These are phyloP conservation scores for Alternaria triticina DNA, from an alignment of 2,329 filamentous ascomycete species.

Conservation along the genomic window DNA sequence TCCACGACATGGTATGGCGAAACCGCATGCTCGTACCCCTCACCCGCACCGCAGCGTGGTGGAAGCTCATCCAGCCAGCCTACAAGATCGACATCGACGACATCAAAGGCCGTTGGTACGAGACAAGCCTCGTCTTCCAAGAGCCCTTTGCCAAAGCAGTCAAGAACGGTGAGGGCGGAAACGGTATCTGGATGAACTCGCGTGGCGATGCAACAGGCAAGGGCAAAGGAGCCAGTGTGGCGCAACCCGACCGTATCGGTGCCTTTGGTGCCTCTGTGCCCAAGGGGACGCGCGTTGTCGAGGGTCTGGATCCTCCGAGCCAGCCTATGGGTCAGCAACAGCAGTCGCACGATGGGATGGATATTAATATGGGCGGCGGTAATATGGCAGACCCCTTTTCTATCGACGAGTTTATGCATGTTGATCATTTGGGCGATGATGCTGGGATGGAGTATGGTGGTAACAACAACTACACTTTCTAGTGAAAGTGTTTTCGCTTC, in stretches of 20 bases:
- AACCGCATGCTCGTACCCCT: conserved; percentile 52
- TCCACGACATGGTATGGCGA: conserved; percentile 58
- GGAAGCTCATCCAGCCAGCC: conserved; percentile 50
- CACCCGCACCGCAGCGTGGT: conserved; percentile 48
- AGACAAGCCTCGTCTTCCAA: conserved; percentile 58
- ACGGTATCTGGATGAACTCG: conserved; percentile 57
- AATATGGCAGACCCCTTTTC: conserved; percentile 17
- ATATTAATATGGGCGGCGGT: conserved; percentile 13
- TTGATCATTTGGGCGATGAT: conserved; percentile 45
- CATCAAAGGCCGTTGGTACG: conserved; percentile 67
- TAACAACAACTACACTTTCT: conserved; percentile 4
- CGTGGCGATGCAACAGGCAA: conserved; percentile 49
- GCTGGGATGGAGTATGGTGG: conserved; percentile 19
- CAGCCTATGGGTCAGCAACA: conserved; percentile 12
- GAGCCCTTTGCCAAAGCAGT: conserved; percentile 41
- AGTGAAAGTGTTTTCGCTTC: neutral
- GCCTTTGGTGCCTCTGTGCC: conserved; percentile 54
- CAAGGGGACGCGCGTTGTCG: conserved; percentile 43
- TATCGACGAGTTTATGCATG: conserved; percentile 53
- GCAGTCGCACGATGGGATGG: conserved; percentile 19
- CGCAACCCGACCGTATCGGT: conserved; percentile 43
- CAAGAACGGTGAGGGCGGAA: conserved; percentile 50
- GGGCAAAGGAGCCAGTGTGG: conserved; percentile 33
- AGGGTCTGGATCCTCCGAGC: conserved; percentile 44
- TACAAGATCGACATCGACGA: conserved; percentile 53